Percentiles rank a stretch among this genome's conserved stretches.
Evolutionary conservation across 2,329 filamentous ascomycete species (phyloP).

Genomic region (Arachnopeziza araneosa): DNA sequence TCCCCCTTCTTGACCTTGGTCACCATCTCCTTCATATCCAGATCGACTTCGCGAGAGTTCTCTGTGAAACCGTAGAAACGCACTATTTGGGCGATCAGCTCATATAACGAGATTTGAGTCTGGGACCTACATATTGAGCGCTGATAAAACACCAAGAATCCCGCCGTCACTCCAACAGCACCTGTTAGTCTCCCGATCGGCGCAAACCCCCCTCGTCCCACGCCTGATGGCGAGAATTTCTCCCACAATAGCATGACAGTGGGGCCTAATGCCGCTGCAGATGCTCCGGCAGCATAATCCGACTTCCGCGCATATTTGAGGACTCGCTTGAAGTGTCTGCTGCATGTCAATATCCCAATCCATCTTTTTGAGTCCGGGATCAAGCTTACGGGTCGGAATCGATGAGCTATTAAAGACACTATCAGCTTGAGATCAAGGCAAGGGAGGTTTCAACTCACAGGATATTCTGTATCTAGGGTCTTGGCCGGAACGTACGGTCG

Average conservation of each 20-base stretch:
- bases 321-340: slow-evolving; percentile 85
- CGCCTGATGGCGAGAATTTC: slow-evolving; percentile 76
- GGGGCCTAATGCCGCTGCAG: slow-evolving; percentile 66
- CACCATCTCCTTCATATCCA: slow-evolving; percentile 99
- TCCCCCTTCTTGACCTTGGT: slow-evolving; percentile 89
- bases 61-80: slow-evolving; percentile 95
- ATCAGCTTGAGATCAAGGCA: slow-evolving; percentile 23
- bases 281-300: slow-evolving; percentile 71
- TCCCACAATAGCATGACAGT: slow-evolving; percentile 74
- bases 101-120: background rate
- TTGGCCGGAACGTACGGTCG: slow-evolving; percentile 65
- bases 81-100: slow-evolving; percentile 45
- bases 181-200: slow-evolving; percentile 75
- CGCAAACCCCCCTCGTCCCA: slow-evolving; percentile 75
- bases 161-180: slow-evolving; percentile 67
- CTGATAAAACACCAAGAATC: slow-evolving; percentile 81
- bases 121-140: slow-evolving; percentile 68
- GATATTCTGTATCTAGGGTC: slow-evolving; percentile 75
- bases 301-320: slow-evolving; percentile 78
- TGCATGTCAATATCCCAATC: slow-evolving; percentile 26
- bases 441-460: slow-evolving; percentile 53
- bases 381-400: slow-evolving; percentile 89
- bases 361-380: background rate
- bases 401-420: slow-evolving; percentile 66
- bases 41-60: slow-evolving; percentile 83